A percentile compares a stretch with the other conserved stretches of the same genome.
These are phyloP conservation scores for Jatropha multifida DNA, from an alignment of 441 rosid genomes.

Conservation along the genomic window DNA sequence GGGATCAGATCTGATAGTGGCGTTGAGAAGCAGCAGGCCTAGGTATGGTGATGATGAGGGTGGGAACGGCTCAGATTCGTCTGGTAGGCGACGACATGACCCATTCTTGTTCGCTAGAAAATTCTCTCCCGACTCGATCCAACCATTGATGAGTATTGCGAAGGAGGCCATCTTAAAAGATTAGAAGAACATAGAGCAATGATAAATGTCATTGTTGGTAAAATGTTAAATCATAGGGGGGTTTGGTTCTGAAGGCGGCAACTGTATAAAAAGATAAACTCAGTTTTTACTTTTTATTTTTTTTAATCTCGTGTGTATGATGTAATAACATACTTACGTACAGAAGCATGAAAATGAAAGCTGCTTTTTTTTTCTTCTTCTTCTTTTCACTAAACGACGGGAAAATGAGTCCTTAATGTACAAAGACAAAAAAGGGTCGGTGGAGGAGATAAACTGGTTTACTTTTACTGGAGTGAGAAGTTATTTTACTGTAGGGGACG, in stretches of 20 bases:
- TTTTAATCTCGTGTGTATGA: neutral
- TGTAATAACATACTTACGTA: neutral
- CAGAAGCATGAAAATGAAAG: neutral
- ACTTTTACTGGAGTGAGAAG: too few species aligned
- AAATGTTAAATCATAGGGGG: neutral
- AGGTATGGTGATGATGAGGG: slow-evolving; percentile 53
- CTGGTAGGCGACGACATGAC: slow-evolving; percentile 25
- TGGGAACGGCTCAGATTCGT: slow-evolving; percentile 45
- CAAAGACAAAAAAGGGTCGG: too few species aligned
- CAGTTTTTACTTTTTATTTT: neutral
- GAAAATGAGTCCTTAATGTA: too few species aligned
- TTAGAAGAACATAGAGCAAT: slow-evolving; percentile 12
- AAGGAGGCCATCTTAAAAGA: slow-evolving; percentile 50
- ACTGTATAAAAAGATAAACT: slow-evolving; percentile 1
- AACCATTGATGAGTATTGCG: slow-evolving; percentile 46
- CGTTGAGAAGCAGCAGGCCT: slow-evolving; percentile 39
- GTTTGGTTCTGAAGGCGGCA: neutral
- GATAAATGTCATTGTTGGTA: slow-evolving; percentile 6
- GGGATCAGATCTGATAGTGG: slow-evolving; percentile 42
- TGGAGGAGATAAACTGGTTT: too few species aligned
- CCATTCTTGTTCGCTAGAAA: slow-evolving; percentile 70
- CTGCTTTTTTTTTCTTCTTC: too few species aligned
- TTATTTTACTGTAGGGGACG: too few species aligned
- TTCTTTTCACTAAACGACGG: too few species aligned
- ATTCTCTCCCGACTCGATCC: slow-evolving; percentile 43